Evolutionary conservation across 148 eudicot species (phyloP).

Genomic region (Tetragonia tetragonoides): DNA sequence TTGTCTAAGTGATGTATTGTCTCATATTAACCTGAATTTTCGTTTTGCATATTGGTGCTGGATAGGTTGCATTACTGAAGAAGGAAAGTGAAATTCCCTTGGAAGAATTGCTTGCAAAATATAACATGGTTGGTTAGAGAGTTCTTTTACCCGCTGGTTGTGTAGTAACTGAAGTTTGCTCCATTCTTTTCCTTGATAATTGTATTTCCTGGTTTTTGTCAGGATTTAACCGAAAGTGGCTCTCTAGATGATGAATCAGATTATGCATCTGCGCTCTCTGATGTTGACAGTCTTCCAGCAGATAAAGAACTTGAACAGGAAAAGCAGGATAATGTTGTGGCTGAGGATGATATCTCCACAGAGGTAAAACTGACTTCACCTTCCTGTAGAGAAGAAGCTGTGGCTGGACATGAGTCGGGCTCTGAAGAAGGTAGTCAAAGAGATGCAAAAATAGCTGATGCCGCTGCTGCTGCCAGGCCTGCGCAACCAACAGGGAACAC

Average conservation of each 20-base stretch:
- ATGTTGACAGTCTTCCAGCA: constrained; percentile 35
- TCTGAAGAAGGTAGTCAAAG: constrained; percentile 57
- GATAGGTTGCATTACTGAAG: constrained; percentile 82
- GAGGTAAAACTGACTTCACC: constrained; percentile 28
- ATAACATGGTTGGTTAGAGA: constrained; percentile 57
- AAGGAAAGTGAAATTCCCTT: constrained; percentile 84
- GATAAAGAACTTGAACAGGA: constrained; percentile 34
- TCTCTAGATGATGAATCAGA: constrained; percentile 48
- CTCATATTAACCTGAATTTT: neutral
- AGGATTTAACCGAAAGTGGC: constrained; percentile 43
- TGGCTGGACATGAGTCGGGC: constrained; percentile 26
- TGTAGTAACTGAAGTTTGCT: neutral
- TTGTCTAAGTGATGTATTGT: neutral
- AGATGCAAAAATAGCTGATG: constrained; percentile 84
- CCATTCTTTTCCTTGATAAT: neutral
- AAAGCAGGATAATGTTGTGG: constrained; percentile 27
- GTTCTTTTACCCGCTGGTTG: neutral
- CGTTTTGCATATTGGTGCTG: constrained; percentile 15
- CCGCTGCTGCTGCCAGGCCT: constrained; percentile 97
- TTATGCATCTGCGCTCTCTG: constrained; percentile 53
- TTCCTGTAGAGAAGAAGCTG: constrained; percentile 37
- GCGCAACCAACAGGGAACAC: constrained; percentile 99
- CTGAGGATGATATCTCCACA: constrained; percentile 34
- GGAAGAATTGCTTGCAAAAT: constrained; percentile 82
- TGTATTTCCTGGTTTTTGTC: constrained; percentile 10